These are phyloP conservation scores for Triangularia setosa DNA, from an alignment of 2,329 filamentous ascomycete genomes.

Conservation along the genomic window DNA sequence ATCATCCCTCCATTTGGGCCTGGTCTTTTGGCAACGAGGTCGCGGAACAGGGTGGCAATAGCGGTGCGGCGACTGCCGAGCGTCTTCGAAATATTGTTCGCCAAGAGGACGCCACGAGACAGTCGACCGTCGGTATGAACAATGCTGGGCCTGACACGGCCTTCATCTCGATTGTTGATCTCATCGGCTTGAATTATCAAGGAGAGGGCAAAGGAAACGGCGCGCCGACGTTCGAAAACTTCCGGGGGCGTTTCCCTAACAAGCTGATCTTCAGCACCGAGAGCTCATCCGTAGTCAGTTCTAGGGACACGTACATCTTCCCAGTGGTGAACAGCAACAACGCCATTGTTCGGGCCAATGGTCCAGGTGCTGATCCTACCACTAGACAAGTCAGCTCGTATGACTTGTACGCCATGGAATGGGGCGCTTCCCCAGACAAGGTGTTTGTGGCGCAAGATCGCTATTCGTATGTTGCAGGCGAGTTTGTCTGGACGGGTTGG, in stretches of 20 bases:
- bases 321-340: conserved; percentile 39
- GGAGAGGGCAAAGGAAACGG: conserved; percentile 41
- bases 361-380: conserved; percentile 37
- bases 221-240: conserved; percentile 37
- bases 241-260: conserved; percentile 42
- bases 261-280: conserved; percentile 46
- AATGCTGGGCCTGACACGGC: conserved; percentile 37
- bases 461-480: conserved; percentile 48
- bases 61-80: conserved; percentile 32
- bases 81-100: conserved; percentile 39
- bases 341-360: conserved; percentile 34
- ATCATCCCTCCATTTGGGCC: conserved; percentile 49
- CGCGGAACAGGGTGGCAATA: conserved; percentile 39
- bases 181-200: conserved; percentile 54
- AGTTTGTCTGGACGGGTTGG: conserved; percentile 30
- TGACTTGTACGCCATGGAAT: conserved; percentile 47
- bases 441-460: conserved; percentile 47
- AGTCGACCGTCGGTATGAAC: conserved; percentile 45
- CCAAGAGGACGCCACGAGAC: conserved; percentile 46
- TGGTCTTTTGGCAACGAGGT: conserved; percentile 56
- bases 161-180: conserved; percentile 41
- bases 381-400: conserved; percentile 44
- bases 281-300: conserved; percentile 43
- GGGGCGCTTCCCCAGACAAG: conserved; percentile 49
- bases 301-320: conserved; percentile 50